Base-by-base conservation (phyloP, 495 filamentous ascomycete species). In the Jackrogersella minutella region DNA sequence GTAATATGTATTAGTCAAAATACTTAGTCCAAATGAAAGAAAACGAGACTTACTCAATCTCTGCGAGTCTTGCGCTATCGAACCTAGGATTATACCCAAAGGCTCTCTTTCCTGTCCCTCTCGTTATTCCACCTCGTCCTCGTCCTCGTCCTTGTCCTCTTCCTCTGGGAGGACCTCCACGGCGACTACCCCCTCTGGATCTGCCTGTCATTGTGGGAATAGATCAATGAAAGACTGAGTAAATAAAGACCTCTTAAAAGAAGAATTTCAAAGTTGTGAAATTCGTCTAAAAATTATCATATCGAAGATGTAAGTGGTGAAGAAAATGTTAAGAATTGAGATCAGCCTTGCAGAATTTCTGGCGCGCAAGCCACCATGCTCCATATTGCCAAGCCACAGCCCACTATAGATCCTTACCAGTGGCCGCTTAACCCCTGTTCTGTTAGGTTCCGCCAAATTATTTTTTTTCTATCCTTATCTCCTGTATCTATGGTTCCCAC, bases 71-170 rank as follows among this genome's bases (percentile, higher is more conserved):
- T 21, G 59, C 60, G 2, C 37, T 68, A 59, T 71, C 36, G 62
- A 74, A 61, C 66, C 44, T 65, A 50, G 36, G 63, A 40, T 44
- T 66, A 33, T 69, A 50, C 8, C 53, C 39, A 39, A 41, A 66
- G 1, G 53, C 16, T n/a, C 68, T 67, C 21, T 60, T 62, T 8
- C 55, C 70, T 33, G 71, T 67, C 39, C 67, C 66, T 34, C 79
- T 68, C 40, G 67, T 66, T 36, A 79, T 76, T 44, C 79, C 76
- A 33, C 77, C 77, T 69, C 62, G 68, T 51, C 54, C 40, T 11
- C 40, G 17, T 8, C 40, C 40, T 43, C 40, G 67, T 33, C 67
- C 66, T 37, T 80, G 76, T 44, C 79, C 75, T 68, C 63, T 70
- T 51, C 78, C 72, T 65, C 62, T 74, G 33, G 51, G 33, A 33